Evolutionary conservation across 2,329 filamentous ascomycete genomes (phyloP), one percentile per base, ranked within the genome.

Genomic region (Elsinoe australis): DNA sequence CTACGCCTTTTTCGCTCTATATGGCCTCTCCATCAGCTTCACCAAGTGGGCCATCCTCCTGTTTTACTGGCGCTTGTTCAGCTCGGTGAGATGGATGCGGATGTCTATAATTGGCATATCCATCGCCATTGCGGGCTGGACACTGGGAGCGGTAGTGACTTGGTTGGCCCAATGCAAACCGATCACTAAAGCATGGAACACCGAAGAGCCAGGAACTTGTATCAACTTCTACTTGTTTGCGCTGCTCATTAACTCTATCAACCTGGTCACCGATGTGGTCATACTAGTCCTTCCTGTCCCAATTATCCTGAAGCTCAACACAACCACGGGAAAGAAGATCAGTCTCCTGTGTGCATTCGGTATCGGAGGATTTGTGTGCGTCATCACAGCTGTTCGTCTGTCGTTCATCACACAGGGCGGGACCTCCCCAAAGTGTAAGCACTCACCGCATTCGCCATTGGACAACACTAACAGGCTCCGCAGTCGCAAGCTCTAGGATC

Each of bases 171-270:
- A 49, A 38, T 49, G 47, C 26, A 19, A 15, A n/a, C 47, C 47
- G 1, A 44, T 44, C 6, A n/a, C 35, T 32, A 29, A 15, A 18
- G 22, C 41, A 8, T 49, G 36, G 47, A 28, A 49, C 18, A 21
- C 17, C 12, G 10, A 6, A 17, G 12, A 31, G 15, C n/a, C 47
- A 9, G 47, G 36, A 3, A 17, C 29, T 15, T 49, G 47, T 33
- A 49, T 49, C 24, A 29, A 49, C 26, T 32, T 42, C 28, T 34
- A 35, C 18, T 9, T 34, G n/a, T 49, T 49, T 19, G 26, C 41
- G 12, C 18, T 44, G 7, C 19, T 38, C 7, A 35, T 44, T n/a
- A 38, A 19, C 4, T 31, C 21, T 4, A 34, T 49, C 18, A 42
- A 42, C 15, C 36, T 38, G n/a, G 21, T 49, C 14, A 29, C 47